Base-by-base conservation (phyloP, 2,329 filamentous ascomycete genomes). In the Penicillium digitatum region DNA sequence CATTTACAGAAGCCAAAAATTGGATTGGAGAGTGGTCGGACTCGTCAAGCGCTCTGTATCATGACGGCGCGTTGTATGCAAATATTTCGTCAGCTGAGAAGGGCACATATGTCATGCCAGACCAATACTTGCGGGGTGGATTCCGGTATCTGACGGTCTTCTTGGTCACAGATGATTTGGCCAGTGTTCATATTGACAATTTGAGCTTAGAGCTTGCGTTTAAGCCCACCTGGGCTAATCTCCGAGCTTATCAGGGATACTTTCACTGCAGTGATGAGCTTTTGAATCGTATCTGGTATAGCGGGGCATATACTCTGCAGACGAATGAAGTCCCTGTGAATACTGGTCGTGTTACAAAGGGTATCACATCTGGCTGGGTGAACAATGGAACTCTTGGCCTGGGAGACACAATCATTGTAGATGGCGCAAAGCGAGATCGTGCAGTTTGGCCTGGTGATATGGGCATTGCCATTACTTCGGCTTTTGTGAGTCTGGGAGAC, bases 281-380 rank as follows among this genome's bases (percentile, higher is more conserved):
- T 11, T 73, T 85, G 48, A 83, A 84, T 63, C 73, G 75, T 7
- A 80, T 82, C 45, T 83, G 81, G 81, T 84, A 84, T 58, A 77
- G 75, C 38, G 81, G 78, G 5, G 79, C 79, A 7, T 82, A 80
- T 58, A 83, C 81, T 0, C 61, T 82, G 32, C 81, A 81, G 63
- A 75, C 73, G 0, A 77, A 77, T 57, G 64, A 71, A 20, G 73
- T 75, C 0, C 73, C 74, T 2, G 64, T 65, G 8, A 59, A 71
- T 40, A 76, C 73, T 12, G 73, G 73, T 11, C 72, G 72, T 5
- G 52, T 70, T 66, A 37, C 70, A 64, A 9, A 67, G 61, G 61
- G 57, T 68, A 18, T 62, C 12, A 59, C 57, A 0, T 62, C 60
- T 46, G 71, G 72, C 9, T 77, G 72, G 73, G 63, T 69, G 0